A percentile compares a stretch with the other conserved stretches of the same genome.
phyloP scores from a whole-genome alignment of 129 eudicot species.

The Sambucus nigra region DNA sequence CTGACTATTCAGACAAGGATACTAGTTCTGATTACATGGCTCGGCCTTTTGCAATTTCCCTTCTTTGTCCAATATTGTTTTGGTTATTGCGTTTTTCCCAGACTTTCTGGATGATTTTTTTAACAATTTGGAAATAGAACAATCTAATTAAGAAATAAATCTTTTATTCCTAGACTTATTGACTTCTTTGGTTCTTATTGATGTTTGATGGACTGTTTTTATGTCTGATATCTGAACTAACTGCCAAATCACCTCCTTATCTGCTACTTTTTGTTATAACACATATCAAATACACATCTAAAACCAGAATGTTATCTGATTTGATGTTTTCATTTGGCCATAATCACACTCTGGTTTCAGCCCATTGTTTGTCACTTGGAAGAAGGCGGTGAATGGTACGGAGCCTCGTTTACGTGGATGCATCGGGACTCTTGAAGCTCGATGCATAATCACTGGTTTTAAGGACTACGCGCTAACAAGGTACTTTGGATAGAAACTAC shows the following conservation, averaged over 20 bases:
- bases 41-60: no score
- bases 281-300: neutral
- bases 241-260: neutral
- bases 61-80: neutral
- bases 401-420: conserved; percentile 94
- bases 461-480: conserved; percentile 84
- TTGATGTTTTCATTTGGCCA: neutral
- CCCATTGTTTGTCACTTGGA: conserved; percentile 95
- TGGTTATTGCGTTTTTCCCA: neutral
- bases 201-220: neutral
- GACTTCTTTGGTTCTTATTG: neutral
- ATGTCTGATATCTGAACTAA: neutral
- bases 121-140: neutral
- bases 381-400: conserved; percentile 68
- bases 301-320: neutral
- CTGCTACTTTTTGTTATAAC: neutral
- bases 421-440: conserved; percentile 88
- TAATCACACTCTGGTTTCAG: conserved; percentile 41
- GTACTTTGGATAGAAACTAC: conserved; percentile 16
- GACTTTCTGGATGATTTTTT: no score
- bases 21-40: no score
- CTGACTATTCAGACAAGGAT: no score
- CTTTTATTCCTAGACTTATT: neutral
- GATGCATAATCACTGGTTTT: conserved; percentile 53
- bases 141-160: neutral